Base-by-base conservation (phyloP, 208 protist genomes). In the Leishmania braziliensis region DNA sequence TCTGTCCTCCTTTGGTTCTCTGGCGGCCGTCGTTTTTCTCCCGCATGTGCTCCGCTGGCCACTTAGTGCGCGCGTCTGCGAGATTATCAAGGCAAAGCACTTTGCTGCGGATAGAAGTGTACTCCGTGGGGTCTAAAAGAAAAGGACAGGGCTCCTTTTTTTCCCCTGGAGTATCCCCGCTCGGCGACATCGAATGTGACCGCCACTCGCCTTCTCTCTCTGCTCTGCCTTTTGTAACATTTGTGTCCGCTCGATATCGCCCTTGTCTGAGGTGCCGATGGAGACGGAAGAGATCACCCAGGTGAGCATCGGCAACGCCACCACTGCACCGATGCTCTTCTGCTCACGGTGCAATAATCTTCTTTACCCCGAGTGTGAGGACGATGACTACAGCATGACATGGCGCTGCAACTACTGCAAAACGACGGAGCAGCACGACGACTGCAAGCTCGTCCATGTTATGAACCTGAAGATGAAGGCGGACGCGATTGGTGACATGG, bases 391-490 rank as follows among this genome's bases (percentile, higher is more conserved):
- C 46, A 83, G 82, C 43, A 92, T 98, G 88, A 51, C 86, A 46
- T 98, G 93, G 92, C 91, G 90, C 23, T 98, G 95, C 82, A 95
- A 94, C 84, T 95, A 91, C 87, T 98, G 95, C 89, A 90, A 89
- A 33, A 93, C 88, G 33, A 91, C 90, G 14, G 95, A 95, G 83
- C 75, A 89, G 60, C 89, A 95, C 82, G 88, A 95, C 65, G 91
- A 96, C 46, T 91, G 86, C 66, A 94, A 95, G 63, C 82, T 97
- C n/a, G 93, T 98, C 62, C 94, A 98, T 80, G 92, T 96, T 66
- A 83, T 98, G 78, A 97, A 98, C 79, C 74, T 96, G 33, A 95
- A 98, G 75, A 88, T 95, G 85, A 95, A 94, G 82, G 91, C 86
- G 10, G 91, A 92, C 46, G 92, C 88, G 33, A 90, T 93, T 33